Evolutionary conservation across 1,284 basidiomycete genomes (phyloP), one percentile per base, ranked within the genome.

Genomic region (Phaffia rhodozyma): DNA sequence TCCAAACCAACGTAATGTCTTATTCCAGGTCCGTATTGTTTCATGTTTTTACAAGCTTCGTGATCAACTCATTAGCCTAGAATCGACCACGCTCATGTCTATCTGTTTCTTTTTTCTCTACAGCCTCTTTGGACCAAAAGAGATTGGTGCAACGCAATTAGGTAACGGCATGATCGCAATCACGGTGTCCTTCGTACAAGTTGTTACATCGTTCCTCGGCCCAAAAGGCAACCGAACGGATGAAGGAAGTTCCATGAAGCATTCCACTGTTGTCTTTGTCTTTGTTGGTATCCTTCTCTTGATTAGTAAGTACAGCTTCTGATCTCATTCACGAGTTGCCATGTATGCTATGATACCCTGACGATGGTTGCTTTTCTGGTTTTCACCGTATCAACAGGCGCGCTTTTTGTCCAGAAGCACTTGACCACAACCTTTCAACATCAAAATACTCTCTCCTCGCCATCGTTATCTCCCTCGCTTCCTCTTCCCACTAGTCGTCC

Each of bases 121-220:
- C 43, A 61, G 60, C 27, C 63, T 74, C 20, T 73, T 73, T 69
- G 74, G 74, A 5, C 68, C 69, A 9, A 63, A 68, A 20, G 70
- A 73, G 63, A 71, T 74, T 38, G 67, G 75, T n/a, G 74, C 72
- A 25, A 74, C 76, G 60, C 74, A 77, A 73, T 72, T 72, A 16
- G 75, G 75, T 13, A 73, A 76, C 69, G 76, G 75, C 11, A 75
- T 74, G 0, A 74, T 77, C 27, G 75, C 74, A 1, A 73, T 76
- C 13, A 64, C 75, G 1, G 73, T 77, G 18, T 76, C 75, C 0
- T 65, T 64, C 6, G 69, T 70, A 0, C 75, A 76, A 60, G 63
- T 75, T 16, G 54, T 73, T 21, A 65, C 76, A 2, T 73, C 75
- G 13, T 53, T 74, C 32, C 52, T 74, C 38, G 67, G 70, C 0